Conservation (phyloP, 2,329 filamentous ascomycete genomes). For the Hypoxylon sp. region DNA sequence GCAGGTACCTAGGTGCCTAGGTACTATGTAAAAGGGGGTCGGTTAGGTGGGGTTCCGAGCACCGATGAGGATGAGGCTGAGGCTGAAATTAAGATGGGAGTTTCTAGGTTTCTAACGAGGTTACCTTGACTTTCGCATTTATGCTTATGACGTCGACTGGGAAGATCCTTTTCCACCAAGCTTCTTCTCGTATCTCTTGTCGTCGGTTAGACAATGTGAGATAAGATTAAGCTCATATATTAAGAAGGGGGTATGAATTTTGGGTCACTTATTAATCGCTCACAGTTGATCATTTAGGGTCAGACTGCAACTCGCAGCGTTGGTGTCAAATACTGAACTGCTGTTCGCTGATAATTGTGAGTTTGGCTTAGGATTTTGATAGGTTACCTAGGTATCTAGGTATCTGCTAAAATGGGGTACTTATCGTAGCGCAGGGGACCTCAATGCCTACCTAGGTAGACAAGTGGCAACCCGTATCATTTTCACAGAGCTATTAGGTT, state of each 20-base stretch:
- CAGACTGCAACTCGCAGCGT: neutral
- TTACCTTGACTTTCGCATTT: neutral
- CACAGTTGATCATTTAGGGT: constrained; percentile 1
- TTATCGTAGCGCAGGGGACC: neutral
- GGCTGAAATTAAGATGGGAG: constrained; percentile 33
- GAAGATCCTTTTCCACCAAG: neutral
- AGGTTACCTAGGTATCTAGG: too few relatives aligned
- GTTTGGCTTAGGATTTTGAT: neutral
- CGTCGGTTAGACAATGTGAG: neutral
- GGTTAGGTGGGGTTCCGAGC: constrained; percentile 27
- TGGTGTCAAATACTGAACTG: neutral
- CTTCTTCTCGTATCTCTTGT: neutral
- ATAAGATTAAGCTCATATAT: neutral
- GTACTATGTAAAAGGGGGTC: constrained; percentile 33
- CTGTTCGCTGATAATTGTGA: neutral
- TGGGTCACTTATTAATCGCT: neutral
- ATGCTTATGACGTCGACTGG: neutral
- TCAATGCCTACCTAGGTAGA: too few relatives aligned
- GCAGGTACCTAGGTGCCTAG: too few relatives aligned
- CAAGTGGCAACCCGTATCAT: neutral
- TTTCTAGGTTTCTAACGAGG: neutral
- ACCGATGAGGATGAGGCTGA: constrained; percentile 39
- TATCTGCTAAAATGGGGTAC: neutral
- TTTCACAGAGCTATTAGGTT: too few relatives aligned
- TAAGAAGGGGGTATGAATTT: neutral